Conservation (phyloP, 2,329 filamentous ascomycete genomes). For the Diaporthe batatas region DNA sequence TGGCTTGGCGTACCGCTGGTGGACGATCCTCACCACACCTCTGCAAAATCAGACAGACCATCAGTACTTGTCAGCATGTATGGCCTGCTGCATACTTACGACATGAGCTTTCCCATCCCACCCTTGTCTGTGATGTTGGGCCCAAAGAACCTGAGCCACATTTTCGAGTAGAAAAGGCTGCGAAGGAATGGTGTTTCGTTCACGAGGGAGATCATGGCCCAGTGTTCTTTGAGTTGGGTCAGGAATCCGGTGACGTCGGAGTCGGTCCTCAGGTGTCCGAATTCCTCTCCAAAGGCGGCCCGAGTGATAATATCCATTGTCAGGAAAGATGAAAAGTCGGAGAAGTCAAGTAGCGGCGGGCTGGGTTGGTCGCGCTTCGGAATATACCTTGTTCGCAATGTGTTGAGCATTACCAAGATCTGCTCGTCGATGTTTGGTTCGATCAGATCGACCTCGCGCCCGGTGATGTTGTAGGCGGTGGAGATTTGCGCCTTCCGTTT, state of each 20-base stretch:
- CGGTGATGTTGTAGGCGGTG: slow-evolving; percentile 45
- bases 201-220: slow-evolving; percentile 55
- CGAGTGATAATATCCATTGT: slow-evolving; percentile 65
- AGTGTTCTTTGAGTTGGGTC: not conserved
- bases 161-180: slow-evolving; percentile 44
- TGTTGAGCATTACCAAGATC: slow-evolving; percentile 20
- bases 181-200: slow-evolving; percentile 54
- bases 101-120: slow-evolving; percentile 48
- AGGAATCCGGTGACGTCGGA: slow-evolving; percentile 60
- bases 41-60: not conserved
- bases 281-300: slow-evolving; percentile 60
- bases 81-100: slow-evolving; percentile 32
- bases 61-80: not conserved
- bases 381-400: slow-evolving; percentile 20
- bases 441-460: slow-evolving; percentile 47
- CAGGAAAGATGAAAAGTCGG: slow-evolving; percentile 60
- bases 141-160: slow-evolving; percentile 53
- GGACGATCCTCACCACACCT: slow-evolving; percentile 9
- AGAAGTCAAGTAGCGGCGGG: slow-evolving; percentile 57
- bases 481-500: slow-evolving; percentile 46
- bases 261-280: slow-evolving; percentile 59
- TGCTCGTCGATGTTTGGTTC: slow-evolving; percentile 44
- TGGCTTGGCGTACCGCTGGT: slow-evolving; percentile 41
- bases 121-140: slow-evolving; percentile 46
- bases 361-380: not conserved